Percentiles rank a stretch among this genome's conserved stretches.
Conservation (phyloP, 306 rosid genomes). For the Lagenaria siceraria region DNA sequence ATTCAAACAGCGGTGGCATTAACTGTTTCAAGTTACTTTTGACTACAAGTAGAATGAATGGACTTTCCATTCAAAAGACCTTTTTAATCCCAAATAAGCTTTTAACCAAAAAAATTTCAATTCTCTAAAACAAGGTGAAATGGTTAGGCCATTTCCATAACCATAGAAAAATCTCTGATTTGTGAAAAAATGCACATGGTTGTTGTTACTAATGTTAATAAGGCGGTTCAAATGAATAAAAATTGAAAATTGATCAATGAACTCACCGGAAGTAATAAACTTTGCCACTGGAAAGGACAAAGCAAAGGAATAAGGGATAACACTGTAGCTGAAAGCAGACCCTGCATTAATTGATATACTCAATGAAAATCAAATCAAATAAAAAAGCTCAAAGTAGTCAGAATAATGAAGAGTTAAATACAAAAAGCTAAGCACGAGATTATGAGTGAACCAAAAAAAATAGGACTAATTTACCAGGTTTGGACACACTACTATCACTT, state of each 20-base stretch:
- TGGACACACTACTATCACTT: conserved; percentile 59
- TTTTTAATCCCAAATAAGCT: background rate
- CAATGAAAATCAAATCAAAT: background rate
- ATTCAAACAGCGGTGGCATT: background rate
- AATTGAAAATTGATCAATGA: background rate
- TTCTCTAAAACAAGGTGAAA: background rate
- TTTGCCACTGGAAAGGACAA: conserved; percentile 97
- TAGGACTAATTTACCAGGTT: conserved; percentile 45
- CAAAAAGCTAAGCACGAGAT: conserved; percentile 6
- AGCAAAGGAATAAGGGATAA: conserved; percentile 72
- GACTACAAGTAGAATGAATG: background rate
- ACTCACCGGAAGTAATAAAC: conserved; percentile 92
- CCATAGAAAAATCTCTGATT: background rate
- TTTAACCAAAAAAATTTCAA: background rate
- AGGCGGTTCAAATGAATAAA: background rate
- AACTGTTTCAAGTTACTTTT: background rate
- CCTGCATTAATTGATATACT: conserved; percentile 47
- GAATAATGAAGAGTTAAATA: conserved; percentile 14
- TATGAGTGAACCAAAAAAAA: conserved; percentile 3
- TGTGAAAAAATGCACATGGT: background rate
- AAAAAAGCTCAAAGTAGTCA: background rate
- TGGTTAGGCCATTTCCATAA: background rate
- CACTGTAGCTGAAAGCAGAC: conserved; percentile 71
- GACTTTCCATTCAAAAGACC: background rate
- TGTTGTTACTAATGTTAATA: background rate